Evolutionary conservation across 257 asterid species (phyloP).

Genomic region (Hygrophila difformis): DNA sequence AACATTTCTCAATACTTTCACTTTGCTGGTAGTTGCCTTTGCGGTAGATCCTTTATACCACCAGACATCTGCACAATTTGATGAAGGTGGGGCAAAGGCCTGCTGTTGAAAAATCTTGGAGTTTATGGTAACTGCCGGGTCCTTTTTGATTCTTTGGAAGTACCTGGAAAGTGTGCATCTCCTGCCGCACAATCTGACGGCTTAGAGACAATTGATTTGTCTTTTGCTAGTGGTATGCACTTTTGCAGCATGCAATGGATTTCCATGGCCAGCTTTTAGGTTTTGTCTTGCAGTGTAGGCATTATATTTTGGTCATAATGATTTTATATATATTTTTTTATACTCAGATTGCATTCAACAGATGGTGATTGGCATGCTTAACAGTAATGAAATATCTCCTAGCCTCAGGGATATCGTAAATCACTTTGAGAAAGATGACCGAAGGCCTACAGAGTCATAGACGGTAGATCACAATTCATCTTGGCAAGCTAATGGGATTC

Average conservation of each 20-base stretch:
- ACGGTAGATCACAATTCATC: too few relatives aligned
- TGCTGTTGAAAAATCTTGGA: constrained; percentile 87
- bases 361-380: constrained; percentile 60
- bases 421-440: constrained; percentile 55
- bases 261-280: not conserved
- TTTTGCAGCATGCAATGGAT: constrained; percentile 10
- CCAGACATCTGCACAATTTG: constrained; percentile 95
- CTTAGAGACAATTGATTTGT: constrained; percentile 49
- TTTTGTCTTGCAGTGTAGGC: constrained; percentile 6
- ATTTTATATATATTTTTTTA: constrained; percentile 12
- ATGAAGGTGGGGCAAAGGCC: constrained; percentile 97
- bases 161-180: constrained; percentile 68
- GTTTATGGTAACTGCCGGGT: constrained; percentile 81
- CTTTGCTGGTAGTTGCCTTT: constrained; percentile 57
- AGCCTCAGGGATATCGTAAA: constrained; percentile 56
- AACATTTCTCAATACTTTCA: constrained; percentile 6
- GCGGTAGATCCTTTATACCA: constrained; percentile 96
- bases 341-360: constrained; percentile 54
- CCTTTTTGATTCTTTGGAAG: constrained; percentile 82
- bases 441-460: too few relatives aligned
- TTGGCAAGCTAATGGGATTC: constrained; percentile 26
- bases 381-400: constrained; percentile 64
- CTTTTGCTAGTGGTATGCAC: constrained; percentile 75
- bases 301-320: constrained; percentile 4
- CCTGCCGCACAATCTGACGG: constrained; percentile 27